These are phyloP conservation scores for Trametes cubensis DNA, from an alignment of 768 basidiomycete genomes.

Conservation along the genomic window DNA sequence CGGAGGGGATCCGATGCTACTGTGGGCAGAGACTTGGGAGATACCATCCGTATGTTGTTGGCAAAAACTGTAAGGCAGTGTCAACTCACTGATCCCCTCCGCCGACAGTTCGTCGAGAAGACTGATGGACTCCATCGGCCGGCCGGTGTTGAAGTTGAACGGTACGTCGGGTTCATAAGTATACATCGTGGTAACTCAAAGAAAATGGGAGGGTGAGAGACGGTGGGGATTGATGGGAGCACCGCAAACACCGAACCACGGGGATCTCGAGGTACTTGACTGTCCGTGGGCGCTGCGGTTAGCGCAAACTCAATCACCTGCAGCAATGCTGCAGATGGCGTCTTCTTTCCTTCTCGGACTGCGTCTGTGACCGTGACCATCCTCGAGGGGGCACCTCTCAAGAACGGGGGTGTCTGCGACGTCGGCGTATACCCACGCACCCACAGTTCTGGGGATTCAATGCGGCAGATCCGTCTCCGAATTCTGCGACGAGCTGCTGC, in stretches of 20 bases:
- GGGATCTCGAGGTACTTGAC: background rate
- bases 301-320: conserved; percentile 5
- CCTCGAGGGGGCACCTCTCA: conserved; percentile 1
- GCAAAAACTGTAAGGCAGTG: background rate
- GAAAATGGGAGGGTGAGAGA: no score
- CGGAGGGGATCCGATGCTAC: no score
- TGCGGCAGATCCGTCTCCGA: background rate
- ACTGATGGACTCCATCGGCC: background rate
- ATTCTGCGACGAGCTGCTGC: background rate
- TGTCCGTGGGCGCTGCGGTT: background rate
- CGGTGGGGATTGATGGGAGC: background rate
- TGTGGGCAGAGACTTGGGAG: no score
- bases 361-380: background rate
- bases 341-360: conserved; percentile 13
- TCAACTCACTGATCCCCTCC: background rate
- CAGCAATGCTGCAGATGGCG: conserved; percentile 5
- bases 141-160: background rate
- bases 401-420: background rate
- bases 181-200: no score
- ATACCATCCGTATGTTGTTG: background rate
- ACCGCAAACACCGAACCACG: background rate
- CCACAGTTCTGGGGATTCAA: background rate
- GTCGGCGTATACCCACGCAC: background rate
- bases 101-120: background rate
- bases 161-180: background rate